Base-by-base conservation (phyloP, 192 early-diverging fungal species). In the Podila clonocystis region DNA sequence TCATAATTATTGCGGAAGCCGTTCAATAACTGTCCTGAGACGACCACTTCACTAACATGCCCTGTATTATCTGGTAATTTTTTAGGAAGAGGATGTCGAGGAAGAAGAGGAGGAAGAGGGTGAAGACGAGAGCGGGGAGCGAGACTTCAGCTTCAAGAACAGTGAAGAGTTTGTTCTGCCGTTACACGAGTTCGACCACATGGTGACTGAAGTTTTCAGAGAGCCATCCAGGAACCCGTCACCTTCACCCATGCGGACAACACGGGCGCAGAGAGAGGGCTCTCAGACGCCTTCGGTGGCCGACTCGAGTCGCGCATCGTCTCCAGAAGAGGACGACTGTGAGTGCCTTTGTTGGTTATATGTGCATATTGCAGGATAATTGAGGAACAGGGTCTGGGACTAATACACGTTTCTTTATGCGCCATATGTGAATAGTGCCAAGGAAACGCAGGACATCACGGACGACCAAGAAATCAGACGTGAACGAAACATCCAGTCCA, bases 301-400 rank as follows among this genome's bases (percentile, higher is more conserved):
- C 5, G 84, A 82, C 28, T 88, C 87, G 1, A 82, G 73, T 60
- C 75, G 75, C 15, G 80, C 87, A 2, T 86, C 87, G 0, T 86
- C 87, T 29, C 85, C 87, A 12, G 87, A 87, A 11, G 84, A 85
- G 45, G 87, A 88, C 55, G 87, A 88, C 55, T 67, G 87, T 88
- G 82, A 68, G 48, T 52, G n/a, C 24, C 24, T 55, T 55, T 24
- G 50, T 26, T 6, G 24, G 8, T 0, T 5, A 50, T 5, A 9
- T 45, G 41, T 45, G 67, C 17, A 6, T 45, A 1, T 58, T 24
- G 9, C 29, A 22, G 41, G 3, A 22, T 49, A 5, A 33, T 49
- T 49, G 22, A 29, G 50, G 8, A 28, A 3, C 34, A 48, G 11
- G 59, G 17, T 24, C 2, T 62, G 58, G 12, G 0, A 52, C 26